These are phyloP conservation scores for Arxiozyma bovina DNA, from an alignment of 1,139 yeast genomes.

Conservation along the genomic window DNA sequence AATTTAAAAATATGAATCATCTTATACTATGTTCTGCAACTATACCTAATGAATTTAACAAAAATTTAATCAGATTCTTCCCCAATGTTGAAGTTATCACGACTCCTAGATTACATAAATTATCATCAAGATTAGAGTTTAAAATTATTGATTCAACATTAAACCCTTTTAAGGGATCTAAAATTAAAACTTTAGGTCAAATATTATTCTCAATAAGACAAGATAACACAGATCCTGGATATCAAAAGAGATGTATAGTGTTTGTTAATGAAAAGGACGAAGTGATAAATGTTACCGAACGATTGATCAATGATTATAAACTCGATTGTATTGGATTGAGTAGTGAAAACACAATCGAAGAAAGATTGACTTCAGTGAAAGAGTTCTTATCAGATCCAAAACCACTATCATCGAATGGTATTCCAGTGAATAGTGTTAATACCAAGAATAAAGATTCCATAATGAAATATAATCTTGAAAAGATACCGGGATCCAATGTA, in stretches of 20 bases:
- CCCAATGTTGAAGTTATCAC: conserved; percentile 63
- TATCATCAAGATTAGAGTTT: conserved; percentile 67
- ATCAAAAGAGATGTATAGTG: conserved; percentile 71
- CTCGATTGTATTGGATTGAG: conserved; percentile 58
- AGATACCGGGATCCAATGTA: conserved; percentile 26
- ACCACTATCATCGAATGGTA: background rate
- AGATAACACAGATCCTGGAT: conserved; percentile 73
- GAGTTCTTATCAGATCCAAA: conserved; percentile 42
- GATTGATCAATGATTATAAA: conserved; percentile 44
- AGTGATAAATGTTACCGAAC: conserved; percentile 47
- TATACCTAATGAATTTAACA: conserved; percentile 69
- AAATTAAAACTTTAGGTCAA: conserved; percentile 76
- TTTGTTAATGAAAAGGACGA: conserved; percentile 73
- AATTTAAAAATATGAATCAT: conserved; percentile 49
- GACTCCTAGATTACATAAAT: conserved; percentile 74
- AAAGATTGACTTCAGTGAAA: conserved; percentile 46
- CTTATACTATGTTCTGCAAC: conserved; percentile 84
- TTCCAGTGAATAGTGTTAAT: background rate
- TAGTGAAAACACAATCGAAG: conserved; percentile 53
- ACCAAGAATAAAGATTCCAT: conserved; percentile 4
- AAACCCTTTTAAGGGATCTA: conserved; percentile 76
- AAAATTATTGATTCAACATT: conserved; percentile 66
- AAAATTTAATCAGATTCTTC: conserved; percentile 50
- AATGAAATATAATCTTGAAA: conserved; percentile 8
- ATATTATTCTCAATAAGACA: conserved; percentile 76